Evolutionary conservation across 139 green algal species (phyloP).

Genomic region (Choricystis sp.): DNA sequence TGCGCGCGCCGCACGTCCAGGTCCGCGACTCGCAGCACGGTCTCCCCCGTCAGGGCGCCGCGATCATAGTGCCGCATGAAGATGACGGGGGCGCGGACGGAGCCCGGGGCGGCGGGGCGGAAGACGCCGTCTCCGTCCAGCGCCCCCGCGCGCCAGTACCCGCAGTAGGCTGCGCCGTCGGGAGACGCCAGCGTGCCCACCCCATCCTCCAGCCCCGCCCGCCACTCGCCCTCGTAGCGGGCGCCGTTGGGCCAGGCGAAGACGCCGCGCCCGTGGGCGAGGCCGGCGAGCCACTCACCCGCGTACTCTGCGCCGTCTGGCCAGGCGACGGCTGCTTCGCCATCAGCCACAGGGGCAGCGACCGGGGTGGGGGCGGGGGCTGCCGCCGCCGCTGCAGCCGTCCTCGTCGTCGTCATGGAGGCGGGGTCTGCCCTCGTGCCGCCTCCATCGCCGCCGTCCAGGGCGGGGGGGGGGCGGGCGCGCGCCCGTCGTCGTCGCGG

Average conservation of each 20-base stretch:
- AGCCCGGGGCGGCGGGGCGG: slow-evolving; percentile 9
- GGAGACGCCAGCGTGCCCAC: slow-evolving; percentile 29
- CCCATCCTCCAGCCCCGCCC: slow-evolving; percentile 33
- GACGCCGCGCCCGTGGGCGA: slow-evolving; percentile 40
- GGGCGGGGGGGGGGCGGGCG: no score
- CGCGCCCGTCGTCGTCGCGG: no score
- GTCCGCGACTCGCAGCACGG: slow-evolving; percentile 18
- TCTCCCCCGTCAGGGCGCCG: slow-evolving; percentile 26
- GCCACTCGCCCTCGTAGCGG: slow-evolving; percentile 57
- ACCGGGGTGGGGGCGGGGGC: no score
- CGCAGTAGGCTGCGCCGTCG: slow-evolving; percentile 30
- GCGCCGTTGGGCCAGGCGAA: slow-evolving; percentile 40
- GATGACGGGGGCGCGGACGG: slow-evolving; percentile 10
- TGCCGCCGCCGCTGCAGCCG: background rate
- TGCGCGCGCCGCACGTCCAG: slow-evolving; percentile 10
- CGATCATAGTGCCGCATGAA: slow-evolving; percentile 27
- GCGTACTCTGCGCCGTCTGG: slow-evolving; percentile 18
- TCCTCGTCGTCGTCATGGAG: background rate
- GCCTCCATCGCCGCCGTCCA: background rate
- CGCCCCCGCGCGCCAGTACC: slow-evolving; percentile 35
- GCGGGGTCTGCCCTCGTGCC: no score
- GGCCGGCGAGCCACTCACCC: slow-evolving; percentile 37
- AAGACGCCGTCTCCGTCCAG: slow-evolving; percentile 45
- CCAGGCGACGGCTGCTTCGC: slow-evolving; percentile 10
- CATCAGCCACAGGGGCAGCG: slow-evolving; percentile 6